phyloP scores from a whole-genome alignment of 108 stramenopile genomes.

The Mayamaea pseudoterrestris region DNA sequence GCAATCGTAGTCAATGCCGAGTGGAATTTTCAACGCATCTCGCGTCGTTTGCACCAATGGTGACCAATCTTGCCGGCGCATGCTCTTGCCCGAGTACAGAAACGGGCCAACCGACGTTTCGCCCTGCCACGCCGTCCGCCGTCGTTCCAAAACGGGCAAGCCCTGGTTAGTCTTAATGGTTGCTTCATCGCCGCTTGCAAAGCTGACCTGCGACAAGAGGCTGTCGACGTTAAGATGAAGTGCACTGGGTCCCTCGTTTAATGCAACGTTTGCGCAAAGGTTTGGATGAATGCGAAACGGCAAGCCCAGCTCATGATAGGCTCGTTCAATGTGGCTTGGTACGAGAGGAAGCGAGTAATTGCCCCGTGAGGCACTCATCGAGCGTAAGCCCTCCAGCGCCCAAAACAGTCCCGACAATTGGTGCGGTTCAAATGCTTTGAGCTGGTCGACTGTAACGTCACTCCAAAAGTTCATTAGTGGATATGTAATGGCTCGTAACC shows the following conservation, averaged over 20 bases:
- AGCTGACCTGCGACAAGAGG: slow-evolving; percentile 25
- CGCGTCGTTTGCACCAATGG: slow-evolving; percentile 17
- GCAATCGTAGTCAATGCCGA: slow-evolving; percentile 28
- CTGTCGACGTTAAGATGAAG: slow-evolving; percentile 7
- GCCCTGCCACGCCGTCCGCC: slow-evolving; percentile 47
- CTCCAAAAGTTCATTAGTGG: neutral
- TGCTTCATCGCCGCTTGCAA: slow-evolving; percentile 23
- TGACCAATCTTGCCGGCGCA: slow-evolving; percentile 28
- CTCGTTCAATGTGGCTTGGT: slow-evolving; percentile 14
- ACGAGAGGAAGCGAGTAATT: neutral
- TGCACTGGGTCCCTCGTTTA: too few relatives aligned
- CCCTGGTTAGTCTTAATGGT: slow-evolving; percentile 24
- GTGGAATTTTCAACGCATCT: slow-evolving; percentile 14
- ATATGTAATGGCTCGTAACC: slow-evolving; percentile 15
- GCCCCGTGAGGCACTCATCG: neutral
- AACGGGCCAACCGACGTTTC: slow-evolving; percentile 31
- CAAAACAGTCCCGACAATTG: slow-evolving; percentile 28
- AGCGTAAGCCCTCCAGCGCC: slow-evolving; percentile 18
- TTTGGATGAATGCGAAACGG: slow-evolving; percentile 32
- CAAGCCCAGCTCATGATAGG: slow-evolving; percentile 18
- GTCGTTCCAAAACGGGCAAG: slow-evolving; percentile 26
- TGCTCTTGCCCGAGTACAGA: slow-evolving; percentile 33
- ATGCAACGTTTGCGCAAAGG: neutral
- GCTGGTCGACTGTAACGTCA: neutral
- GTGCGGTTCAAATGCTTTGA: slow-evolving; percentile 13